Base-by-base conservation (phyloP, 768 basidiomycete species). In the Russula sp. region DNA sequence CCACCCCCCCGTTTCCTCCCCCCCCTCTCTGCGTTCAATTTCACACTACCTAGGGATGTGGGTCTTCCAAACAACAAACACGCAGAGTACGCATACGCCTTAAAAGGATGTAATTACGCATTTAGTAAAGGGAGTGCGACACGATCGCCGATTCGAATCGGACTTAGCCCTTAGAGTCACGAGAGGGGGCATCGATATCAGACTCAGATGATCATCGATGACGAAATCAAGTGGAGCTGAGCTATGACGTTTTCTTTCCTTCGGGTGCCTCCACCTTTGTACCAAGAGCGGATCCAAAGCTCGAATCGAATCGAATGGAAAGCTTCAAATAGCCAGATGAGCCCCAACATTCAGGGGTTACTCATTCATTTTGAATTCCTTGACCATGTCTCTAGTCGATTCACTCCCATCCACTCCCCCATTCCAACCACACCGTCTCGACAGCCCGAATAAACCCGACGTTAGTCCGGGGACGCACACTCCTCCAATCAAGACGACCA, bases 401-500 rank as follows among this genome's bases (percentile, higher is more conserved):
- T 50, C 40, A 31, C 57, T 39, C 31, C 49, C 62, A 47, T 18
- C 50, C 10, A 20, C 32, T 37, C 57, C 62, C 31, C 40, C n/a
- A 14, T 37, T 34, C 57, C 37, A 40, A 5, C 47, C 45, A 6
- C n/a, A 47, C 8, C 42, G 16, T 35, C 0, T 16, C 9, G 6
- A 39, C 35, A 10, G 27, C 52, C 40, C 42, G 1, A 44, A 11
- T 44, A 45, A 45, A 31, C 44, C 39, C 14, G 42, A 52, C 49
- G 48, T 50, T 31, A 50, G 31, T 32, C 49, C 55, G 34, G n/a
- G 40, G 35, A 35, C 56, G 16, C 31, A 8, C 20, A 34, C 49
- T 22, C 61, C 61, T n/a, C 42, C 61, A 4, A 57, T 66, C 52
- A 47, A 50, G 50, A 65, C 64, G 31, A 65, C 61, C n/a, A 64